phyloP scores from a whole-genome alignment of 2,329 filamentous ascomycete species.

The Penicillium brevicompactum region DNA sequence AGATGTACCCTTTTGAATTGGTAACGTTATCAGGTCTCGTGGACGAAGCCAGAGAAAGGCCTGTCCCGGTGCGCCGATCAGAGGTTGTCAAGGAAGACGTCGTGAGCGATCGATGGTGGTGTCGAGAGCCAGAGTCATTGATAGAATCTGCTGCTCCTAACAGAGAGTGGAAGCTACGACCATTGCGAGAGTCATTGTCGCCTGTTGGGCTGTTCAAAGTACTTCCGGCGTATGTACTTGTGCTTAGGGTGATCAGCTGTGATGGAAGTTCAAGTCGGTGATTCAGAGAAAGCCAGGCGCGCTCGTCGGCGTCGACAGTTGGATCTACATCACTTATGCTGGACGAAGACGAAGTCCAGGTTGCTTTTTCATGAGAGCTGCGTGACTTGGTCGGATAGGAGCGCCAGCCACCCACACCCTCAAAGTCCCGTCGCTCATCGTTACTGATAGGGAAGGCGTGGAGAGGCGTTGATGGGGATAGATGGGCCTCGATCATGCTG shows the following conservation, averaged over 20 bases:
- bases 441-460: slow-evolving; percentile 32
- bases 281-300: slow-evolving; percentile 43
- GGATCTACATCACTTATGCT: slow-evolving; percentile 22
- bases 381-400: slow-evolving; percentile 20
- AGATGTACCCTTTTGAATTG: background rate
- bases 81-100: slow-evolving; percentile 30
- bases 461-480: slow-evolving; percentile 15
- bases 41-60: slow-evolving; percentile 20
- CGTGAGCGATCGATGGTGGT: slow-evolving; percentile 39
- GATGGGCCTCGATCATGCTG: slow-evolving; percentile 24
- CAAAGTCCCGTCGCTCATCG: slow-evolving; percentile 44
- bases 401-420: slow-evolving; percentile 47
- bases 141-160: slow-evolving; percentile 5
- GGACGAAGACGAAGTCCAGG: slow-evolving; percentile 29
- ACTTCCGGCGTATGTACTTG: slow-evolving; percentile 7
- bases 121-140: slow-evolving; percentile 12
- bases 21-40: slow-evolving; percentile 18
- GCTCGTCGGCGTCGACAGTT: slow-evolving; percentile 33
- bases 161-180: slow-evolving; percentile 8
- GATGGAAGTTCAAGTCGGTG: slow-evolving; percentile 41
- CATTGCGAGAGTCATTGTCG: slow-evolving; percentile 2
- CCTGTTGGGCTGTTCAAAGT: slow-evolving; percentile 12
- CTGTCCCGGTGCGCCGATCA: slow-evolving; percentile 9
- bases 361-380: slow-evolving; percentile 20
- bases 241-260: slow-evolving; percentile 25